phyloP scores from a whole-genome alignment of 2,329 filamentous ascomycete genomes.

The Arthroderma sp. region DNA sequence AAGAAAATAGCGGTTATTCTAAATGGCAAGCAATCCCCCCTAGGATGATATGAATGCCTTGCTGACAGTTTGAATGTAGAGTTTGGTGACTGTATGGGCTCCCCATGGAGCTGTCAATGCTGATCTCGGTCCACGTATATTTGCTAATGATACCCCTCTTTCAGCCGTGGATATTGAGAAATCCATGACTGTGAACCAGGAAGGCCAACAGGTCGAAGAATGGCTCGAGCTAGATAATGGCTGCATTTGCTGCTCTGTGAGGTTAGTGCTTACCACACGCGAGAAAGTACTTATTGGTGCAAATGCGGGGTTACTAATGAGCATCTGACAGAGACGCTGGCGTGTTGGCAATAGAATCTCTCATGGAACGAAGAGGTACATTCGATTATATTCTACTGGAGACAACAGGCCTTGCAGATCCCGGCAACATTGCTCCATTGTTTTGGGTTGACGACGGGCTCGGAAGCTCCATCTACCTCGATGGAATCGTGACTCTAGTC shows the following conservation, averaged over 20 bases:
- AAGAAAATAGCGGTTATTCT: constrained; percentile 97
- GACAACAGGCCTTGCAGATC: constrained; percentile 88
- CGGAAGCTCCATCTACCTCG: constrained; percentile 87
- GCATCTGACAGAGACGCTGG: constrained; percentile 57
- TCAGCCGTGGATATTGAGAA: constrained; percentile 88
- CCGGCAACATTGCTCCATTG: constrained; percentile 84
- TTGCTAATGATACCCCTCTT: too few species aligned
- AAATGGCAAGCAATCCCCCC: constrained; percentile 49
- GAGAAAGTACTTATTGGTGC: background rate
- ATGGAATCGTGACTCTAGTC: constrained; percentile 90
- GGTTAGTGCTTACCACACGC: constrained; percentile 38
- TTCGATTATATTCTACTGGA: constrained; percentile 98
- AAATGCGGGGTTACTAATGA: background rate
- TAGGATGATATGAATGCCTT: background rate
- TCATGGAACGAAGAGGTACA: constrained; percentile 85
- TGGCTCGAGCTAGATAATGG: constrained; percentile 96
- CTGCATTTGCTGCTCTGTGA: constrained; percentile 95
- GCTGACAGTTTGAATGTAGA: constrained; percentile 36
- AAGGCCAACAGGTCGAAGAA: constrained; percentile 70
- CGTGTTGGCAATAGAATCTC: constrained; percentile 83
- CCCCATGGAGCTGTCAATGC: background rate
- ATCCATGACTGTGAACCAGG: constrained; percentile 78
- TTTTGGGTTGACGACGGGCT: constrained; percentile 98
- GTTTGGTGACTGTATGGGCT: constrained; percentile 60
- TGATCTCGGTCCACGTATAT: background rate